Conservation (phyloP, 2,329 filamentous ascomycete species). For the Pseudocercospora eumusae region DNA sequence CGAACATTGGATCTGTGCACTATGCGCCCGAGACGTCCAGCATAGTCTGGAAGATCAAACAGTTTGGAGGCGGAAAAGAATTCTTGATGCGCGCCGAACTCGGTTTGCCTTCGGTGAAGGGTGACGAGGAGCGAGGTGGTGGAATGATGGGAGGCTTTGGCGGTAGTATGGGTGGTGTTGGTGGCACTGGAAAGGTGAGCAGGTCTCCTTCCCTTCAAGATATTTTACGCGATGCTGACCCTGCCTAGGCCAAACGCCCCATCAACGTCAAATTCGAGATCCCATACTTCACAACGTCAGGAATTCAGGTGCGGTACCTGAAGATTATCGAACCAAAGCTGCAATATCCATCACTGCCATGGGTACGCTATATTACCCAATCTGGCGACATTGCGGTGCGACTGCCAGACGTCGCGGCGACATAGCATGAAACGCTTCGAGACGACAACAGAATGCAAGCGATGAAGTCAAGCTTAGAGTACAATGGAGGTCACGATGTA, state of each 20-base stretch:
- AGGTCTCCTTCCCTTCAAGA: too few relatives aligned
- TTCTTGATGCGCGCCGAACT: constrained; percentile 98
- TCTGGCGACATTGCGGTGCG: constrained; percentile 94
- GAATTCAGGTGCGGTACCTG: constrained; percentile 95
- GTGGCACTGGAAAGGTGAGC: constrained; percentile 75
- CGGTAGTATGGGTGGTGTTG: constrained; percentile 91
- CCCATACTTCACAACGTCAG: constrained; percentile 99
- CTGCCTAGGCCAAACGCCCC: constrained; percentile 68
- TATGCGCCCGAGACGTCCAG: constrained; percentile 96
- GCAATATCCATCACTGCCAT: constrained; percentile 96
- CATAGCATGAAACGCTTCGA: constrained; percentile 9
- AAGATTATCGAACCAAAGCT: constrained; percentile 99
- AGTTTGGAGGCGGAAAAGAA: constrained; percentile 97
- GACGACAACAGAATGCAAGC: neutral
- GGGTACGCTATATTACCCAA: constrained; percentile 98
- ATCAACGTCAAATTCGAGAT: constrained; percentile 99
- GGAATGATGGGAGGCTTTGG: constrained; percentile 98
- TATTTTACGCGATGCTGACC: neutral
- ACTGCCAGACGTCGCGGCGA: constrained; percentile 71
- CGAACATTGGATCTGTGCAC: constrained; percentile 95
- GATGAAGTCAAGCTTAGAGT: neutral
- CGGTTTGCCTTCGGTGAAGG: constrained; percentile 87
- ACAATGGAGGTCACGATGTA: neutral
- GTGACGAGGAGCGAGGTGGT: constrained; percentile 85
- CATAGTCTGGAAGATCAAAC: constrained; percentile 99